phyloP scores from a whole-genome alignment of 306 rosid genomes.

The Malus fusca region DNA sequence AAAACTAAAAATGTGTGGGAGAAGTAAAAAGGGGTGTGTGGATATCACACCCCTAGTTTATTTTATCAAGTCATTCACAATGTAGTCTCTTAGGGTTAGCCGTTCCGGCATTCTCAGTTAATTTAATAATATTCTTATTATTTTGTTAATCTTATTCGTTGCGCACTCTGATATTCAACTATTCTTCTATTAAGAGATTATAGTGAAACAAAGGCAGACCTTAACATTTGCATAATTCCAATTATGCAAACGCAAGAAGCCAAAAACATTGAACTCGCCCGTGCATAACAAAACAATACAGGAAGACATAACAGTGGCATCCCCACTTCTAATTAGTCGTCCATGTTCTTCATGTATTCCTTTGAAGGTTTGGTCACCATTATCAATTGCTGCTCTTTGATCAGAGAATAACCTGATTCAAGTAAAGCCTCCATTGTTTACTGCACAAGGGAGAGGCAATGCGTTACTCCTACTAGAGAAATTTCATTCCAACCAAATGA shows the following conservation, averaged over 20 bases:
- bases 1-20: too few relatives aligned
- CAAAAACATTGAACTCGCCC: background rate
- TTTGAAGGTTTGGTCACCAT: slow-evolving; percentile 87
- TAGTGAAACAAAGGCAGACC: background rate
- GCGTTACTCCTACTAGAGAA: background rate
- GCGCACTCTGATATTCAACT: too few relatives aligned
- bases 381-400: slow-evolving; percentile 76
- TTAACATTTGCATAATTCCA: background rate
- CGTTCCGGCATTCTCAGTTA: too few relatives aligned
- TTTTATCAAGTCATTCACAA: too few relatives aligned
- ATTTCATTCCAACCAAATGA: slow-evolving; percentile 4
- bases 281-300: background rate
- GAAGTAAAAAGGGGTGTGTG: too few relatives aligned
- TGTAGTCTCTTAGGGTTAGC: too few relatives aligned
- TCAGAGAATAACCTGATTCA: slow-evolving; percentile 70
- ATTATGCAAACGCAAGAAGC: background rate
- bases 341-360: slow-evolving; percentile 94
- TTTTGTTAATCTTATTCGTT: too few relatives aligned
- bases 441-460: slow-evolving; percentile 43
- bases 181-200: background rate
- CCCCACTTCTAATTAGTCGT: slow-evolving; percentile 44
- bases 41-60: too few relatives aligned
- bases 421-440: slow-evolving; percentile 82
- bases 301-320: slow-evolving; percentile 1
- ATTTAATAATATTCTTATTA: too few relatives aligned